Base-by-base conservation (phyloP, 1,139 yeast species). In the Sugiyamaella neomexicana region DNA sequence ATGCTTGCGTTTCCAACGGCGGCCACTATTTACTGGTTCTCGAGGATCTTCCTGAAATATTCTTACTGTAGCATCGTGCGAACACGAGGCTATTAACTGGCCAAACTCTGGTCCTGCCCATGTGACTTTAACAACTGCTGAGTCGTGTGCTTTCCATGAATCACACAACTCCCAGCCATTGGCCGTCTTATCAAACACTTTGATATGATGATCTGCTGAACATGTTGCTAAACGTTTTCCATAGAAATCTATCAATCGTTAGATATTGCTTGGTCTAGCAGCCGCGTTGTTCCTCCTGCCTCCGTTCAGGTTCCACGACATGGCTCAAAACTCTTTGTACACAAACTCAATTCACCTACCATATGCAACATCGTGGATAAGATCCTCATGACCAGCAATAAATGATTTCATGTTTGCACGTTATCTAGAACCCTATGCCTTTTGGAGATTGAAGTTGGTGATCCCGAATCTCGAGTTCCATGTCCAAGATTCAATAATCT, bases 61-160 rank as follows among this genome's bases (percentile, higher is more conserved):
- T 65, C 87, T 86, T 17, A 91, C 85, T 0, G 96, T 87, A 55
- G 96, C 80, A 67, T 93, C 99, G 67, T 86, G 89, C 1, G 97
- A 89, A 47, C 93, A 90, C 25, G 95, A 83, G 0, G 97, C 96
- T 31, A 93, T 72, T 5, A 93, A 76, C 65, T 89, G 88, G 4
- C 96, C 95, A 69, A 83, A 90, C 68, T 90, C 95, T 1, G 99
- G 99, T 54, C 89, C 86, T 0, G 98, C 97, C 96, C 97, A 93
- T 52, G 84, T 82, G 5, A 93, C 76, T 62, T 86, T 82, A 45
- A 89, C 86, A 31, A 93, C 80, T 60, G 91, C 83, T 6, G 96
- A 85, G 64, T 93, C 97, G 68, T 93, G 99, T 0, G 98, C 98
- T 63, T 87, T 87, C 95, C 97, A 91, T 60, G 87, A 84, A 70